Base-by-base conservation (phyloP, 2,329 filamentous ascomycete genomes). In the Aspergillus unguis region DNA sequence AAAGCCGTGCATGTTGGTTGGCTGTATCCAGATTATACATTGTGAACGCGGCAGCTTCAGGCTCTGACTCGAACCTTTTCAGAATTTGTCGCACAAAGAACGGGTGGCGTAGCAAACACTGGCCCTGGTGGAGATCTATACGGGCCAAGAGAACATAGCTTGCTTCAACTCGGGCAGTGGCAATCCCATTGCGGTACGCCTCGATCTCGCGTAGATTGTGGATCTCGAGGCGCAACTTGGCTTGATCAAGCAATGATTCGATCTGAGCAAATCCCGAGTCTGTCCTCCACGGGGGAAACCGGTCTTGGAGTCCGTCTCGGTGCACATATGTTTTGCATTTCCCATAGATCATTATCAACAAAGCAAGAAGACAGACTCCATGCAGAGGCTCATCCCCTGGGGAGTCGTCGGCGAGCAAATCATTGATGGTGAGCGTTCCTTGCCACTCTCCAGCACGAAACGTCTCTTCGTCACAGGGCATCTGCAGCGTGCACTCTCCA, bases 71-170 rank as follows among this genome's bases (percentile, higher is more conserved):
- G 32, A 60, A 62, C 2, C 54, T 48, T 27, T 60, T 58, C 5
- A 69, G 56, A 6, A 64, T 56, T 28, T 64, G 54, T 1, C 61
- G 59, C 4, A 72, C 51, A 5, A 70, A 53, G 48, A 72, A 71
- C 0, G 69, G 69, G 48, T 73, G 70, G 51, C 70, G 61, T 3
- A 73, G 52, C 23, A 72, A 54, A 52, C 67, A 71, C 29, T 72
- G 65, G 33, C 63, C 66, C 5, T 69, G 56, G 40, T 71, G 67
- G 35, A 68, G 72, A 2, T 72, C 44, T 1, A 63, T 61, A 23
- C 66, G 63, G 2, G 68, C 62, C 36, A 68, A 70, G 8, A 68
- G 54, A 8, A 66, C 49, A 51, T 65, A 65, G 4, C 64, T 65
- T 1, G 32, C 41, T 10, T 8, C 10, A n/a, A 7, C 5, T 17